Conservation (phyloP, 352 stramenopile species). For the Phytophthora pluvialis region DNA sequence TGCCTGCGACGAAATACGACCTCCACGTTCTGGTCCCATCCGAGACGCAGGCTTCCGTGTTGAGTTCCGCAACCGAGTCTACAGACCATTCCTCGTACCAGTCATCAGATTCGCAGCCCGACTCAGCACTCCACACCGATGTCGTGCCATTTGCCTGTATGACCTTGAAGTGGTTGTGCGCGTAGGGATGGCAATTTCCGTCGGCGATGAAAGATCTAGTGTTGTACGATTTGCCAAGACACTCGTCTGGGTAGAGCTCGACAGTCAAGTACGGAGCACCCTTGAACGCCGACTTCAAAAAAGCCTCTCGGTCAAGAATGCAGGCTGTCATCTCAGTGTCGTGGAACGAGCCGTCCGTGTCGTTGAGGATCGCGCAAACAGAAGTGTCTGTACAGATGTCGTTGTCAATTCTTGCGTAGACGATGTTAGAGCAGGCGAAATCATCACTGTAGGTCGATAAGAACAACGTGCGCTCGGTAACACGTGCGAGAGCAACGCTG, state of each 20-base stretch:
- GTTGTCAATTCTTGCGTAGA: constrained; percentile 30
- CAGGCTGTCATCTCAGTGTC: constrained; percentile 27
- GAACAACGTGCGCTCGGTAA: constrained; percentile 12
- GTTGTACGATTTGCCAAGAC: constrained; percentile 26
- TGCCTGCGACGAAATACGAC: constrained; percentile 10
- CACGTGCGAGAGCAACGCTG: background rate
- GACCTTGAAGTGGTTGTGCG: constrained; percentile 25
- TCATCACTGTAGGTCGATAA: constrained; percentile 29
- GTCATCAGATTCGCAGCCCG: constrained; percentile 8
- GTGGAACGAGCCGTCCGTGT: constrained; percentile 23
- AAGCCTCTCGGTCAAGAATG: constrained; percentile 17
- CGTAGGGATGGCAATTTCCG: constrained; percentile 27
- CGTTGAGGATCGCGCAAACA: constrained; percentile 16
- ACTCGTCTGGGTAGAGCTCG: constrained; percentile 19
- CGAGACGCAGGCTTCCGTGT: constrained; percentile 26
- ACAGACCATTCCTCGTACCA: constrained; percentile 24
- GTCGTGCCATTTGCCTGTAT: constrained; percentile 6
- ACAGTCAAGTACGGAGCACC: constrained; percentile 15
- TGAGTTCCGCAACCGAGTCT: constrained; percentile 3
- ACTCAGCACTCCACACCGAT: constrained; percentile 9
- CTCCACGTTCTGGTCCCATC: constrained; percentile 23
- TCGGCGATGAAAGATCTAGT: constrained; percentile 26
- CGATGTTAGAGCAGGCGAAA: constrained; percentile 17
- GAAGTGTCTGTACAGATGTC: constrained; percentile 23
- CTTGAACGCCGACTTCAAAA: constrained; percentile 15